Evolutionary conservation across 331 rosid species (phyloP).

Genomic region (Pyracantha coccinea): DNA sequence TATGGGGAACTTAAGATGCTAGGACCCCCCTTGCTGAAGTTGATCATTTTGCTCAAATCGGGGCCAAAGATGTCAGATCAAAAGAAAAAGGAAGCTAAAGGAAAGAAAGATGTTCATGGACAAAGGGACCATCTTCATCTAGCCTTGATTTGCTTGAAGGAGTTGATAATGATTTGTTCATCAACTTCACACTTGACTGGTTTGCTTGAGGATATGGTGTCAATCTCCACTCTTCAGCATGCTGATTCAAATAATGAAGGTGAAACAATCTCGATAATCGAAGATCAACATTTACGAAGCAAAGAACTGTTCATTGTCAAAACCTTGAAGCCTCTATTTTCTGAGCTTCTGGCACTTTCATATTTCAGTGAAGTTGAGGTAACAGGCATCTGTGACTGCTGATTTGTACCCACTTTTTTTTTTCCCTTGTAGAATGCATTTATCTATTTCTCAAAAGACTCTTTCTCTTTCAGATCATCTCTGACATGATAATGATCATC

Average conservation of each 20-base stretch:
- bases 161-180: slow-evolving; percentile 16
- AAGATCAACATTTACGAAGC: slow-evolving; percentile 19
- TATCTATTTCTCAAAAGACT: neutral
- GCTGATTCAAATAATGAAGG: slow-evolving; percentile 4
- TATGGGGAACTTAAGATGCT: slow-evolving; percentile 27
- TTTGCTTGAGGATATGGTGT: slow-evolving; percentile 32
- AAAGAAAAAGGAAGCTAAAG: slow-evolving; percentile 29
- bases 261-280: slow-evolving; percentile 16
- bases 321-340: slow-evolving; percentile 28
- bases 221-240: slow-evolving; percentile 2
- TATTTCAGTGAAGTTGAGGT: slow-evolving; percentile 32
- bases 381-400: neutral
- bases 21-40: slow-evolving; percentile 24
- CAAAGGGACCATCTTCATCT: slow-evolving; percentile 27
- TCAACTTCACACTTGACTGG: slow-evolving; percentile 11
- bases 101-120: slow-evolving; percentile 21
- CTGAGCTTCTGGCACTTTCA: slow-evolving; percentile 21
- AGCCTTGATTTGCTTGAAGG: slow-evolving; percentile 36
- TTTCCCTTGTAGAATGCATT: neutral
- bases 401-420: neutral
- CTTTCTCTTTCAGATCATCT: slow-evolving; percentile 18
- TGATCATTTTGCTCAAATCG: slow-evolving; percentile 17
- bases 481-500: slow-evolving; percentile 24
- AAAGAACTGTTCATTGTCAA: slow-evolving; percentile 26
- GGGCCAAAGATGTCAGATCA: slow-evolving; percentile 11